Conservation (phyloP, 768 basidiomycete genomes). For the Psilocybe subaeruginosa region DNA sequence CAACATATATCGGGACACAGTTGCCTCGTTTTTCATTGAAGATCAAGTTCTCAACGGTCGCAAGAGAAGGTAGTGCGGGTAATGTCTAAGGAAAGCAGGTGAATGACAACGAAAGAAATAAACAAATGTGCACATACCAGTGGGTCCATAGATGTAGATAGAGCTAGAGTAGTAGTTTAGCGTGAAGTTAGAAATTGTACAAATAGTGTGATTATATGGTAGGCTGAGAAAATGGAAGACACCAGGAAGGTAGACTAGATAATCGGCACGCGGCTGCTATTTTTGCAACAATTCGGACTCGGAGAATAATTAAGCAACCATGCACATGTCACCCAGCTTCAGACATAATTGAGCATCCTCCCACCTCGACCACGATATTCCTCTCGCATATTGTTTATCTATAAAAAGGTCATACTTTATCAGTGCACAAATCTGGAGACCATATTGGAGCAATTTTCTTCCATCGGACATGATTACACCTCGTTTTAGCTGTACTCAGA, state of each 20-base stretch:
- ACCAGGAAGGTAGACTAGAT: background rate
- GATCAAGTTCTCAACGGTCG: slow-evolving; percentile 77
- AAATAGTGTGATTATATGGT: slow-evolving; percentile 1
- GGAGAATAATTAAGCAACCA: background rate
- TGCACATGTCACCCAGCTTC: background rate
- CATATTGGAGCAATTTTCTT: background rate
- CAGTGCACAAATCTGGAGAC: background rate
- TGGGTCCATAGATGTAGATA: slow-evolving; percentile 44
- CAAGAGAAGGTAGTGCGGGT: slow-evolving; percentile 69
- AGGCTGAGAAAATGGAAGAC: background rate
- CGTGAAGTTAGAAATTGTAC: slow-evolving; percentile 2
- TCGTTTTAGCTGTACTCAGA: slow-evolving; percentile 71
- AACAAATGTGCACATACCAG: slow-evolving; percentile 37
- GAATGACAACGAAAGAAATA: slow-evolving; percentile 3
- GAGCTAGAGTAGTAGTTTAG: background rate
- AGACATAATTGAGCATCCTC: background rate
- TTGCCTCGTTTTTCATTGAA: slow-evolving; percentile 86
- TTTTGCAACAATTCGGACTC: background rate
- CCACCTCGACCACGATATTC: background rate
- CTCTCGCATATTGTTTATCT: background rate
- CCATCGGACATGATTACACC: slow-evolving; percentile 69
- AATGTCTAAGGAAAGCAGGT: slow-evolving; percentile 50
- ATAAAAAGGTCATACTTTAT: background rate
- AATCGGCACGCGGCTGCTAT: background rate
- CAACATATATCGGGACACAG: slow-evolving; percentile 89